Evolutionary conservation across 129 eudicot species (phyloP), one percentile per base, ranked within the genome.

Genomic region (Mikania micrantha): DNA sequence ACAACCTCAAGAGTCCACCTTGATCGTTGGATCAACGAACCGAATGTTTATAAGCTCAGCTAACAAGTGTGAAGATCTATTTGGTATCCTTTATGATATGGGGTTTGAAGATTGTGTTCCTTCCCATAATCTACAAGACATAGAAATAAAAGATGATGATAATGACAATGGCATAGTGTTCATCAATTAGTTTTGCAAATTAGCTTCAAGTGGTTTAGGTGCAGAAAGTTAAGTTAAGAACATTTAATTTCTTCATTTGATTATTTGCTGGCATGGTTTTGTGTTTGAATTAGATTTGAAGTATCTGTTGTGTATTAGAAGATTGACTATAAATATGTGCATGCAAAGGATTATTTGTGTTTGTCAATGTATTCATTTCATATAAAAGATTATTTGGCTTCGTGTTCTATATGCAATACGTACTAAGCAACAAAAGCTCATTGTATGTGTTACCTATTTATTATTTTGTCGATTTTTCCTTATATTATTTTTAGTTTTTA

Each of bases 81-180:
- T 74, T n/a, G 95, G 82, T 54, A 83, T 82, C 77, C 66, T 85
- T 19, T 83, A 77, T 34, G 87, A 85, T 53, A 49, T 78, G 75
- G 72, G 63, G 0, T 70, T 86, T 9, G 86, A 77, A 73, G 82
- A 74, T 61, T 78, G 24, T 36, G 68, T 60, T 15, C 73, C 80
- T 64, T 60, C 81, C 24, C 52, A 52, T 42, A 68, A 52, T 60
- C 45, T 86, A 49, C 84, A 79, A 28, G 87, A 78, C 15, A 72
- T 83, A 81, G 67, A 73, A 66, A 77, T 83, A 41, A 84, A 72
- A 12, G 87, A 84, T 47, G 85, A 74, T 64, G 78, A 60, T 35
- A 60, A 80, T 59, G 87, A 79, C 42, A 77, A 64, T 48, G 76
- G 87, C 45, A 21, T 58, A 13, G 83, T 81, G 52, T 79, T 78